A percentile compares a stretch with the other conserved stretches of the same genome.
phyloP scores from a whole-genome alignment of 768 basidiomycete species.

The Serendipita vermifera region DNA sequence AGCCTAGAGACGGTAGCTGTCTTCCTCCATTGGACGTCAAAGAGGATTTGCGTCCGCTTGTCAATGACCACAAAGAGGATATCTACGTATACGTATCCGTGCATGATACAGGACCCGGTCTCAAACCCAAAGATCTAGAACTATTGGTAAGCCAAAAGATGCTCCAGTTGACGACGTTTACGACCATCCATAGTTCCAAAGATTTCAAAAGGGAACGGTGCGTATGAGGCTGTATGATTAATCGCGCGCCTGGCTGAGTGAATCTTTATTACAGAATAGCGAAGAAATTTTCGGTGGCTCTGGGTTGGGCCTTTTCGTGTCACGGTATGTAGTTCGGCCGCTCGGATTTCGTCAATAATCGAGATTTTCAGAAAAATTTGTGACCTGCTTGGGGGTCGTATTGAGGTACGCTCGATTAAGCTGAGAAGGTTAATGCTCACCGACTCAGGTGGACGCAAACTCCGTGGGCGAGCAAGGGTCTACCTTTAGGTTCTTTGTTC shows the following conservation, averaged over 20 bases:
- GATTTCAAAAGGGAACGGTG: slow-evolving; percentile 28
- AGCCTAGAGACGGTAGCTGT: slow-evolving; percentile 22
- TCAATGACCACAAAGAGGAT: background rate
- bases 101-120: slow-evolving; percentile 27
- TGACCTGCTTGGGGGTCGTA: slow-evolving; percentile 24
- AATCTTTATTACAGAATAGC: slow-evolving; percentile 15
- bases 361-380: slow-evolving; percentile 18
- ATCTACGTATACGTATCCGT: slow-evolving; percentile 28
- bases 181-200: slow-evolving; percentile 15
- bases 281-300: slow-evolving; percentile 20
- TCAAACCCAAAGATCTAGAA: slow-evolving; percentile 25
- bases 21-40: slow-evolving; percentile 17
- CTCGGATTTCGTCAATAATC: background rate
- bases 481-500: slow-evolving; percentile 30
- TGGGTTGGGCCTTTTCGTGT: slow-evolving; percentile 28
- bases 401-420: slow-evolving; percentile 11
- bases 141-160: slow-evolving; percentile 17
- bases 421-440: background rate
- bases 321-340: slow-evolving; percentile 14
- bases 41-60: slow-evolving; percentile 4
- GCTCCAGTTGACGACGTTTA: background rate
- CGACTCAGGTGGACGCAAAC: slow-evolving; percentile 23
- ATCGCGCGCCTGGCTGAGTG: background rate
- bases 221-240: slow-evolving; percentile 18
- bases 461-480: slow-evolving; percentile 26